Percentiles rank a stretch among this genome's conserved stretches.
These are phyloP conservation scores for Neostapfia colusana DNA, from an alignment of 176 grass and related monocot species.

Conservation along the genomic window DNA sequence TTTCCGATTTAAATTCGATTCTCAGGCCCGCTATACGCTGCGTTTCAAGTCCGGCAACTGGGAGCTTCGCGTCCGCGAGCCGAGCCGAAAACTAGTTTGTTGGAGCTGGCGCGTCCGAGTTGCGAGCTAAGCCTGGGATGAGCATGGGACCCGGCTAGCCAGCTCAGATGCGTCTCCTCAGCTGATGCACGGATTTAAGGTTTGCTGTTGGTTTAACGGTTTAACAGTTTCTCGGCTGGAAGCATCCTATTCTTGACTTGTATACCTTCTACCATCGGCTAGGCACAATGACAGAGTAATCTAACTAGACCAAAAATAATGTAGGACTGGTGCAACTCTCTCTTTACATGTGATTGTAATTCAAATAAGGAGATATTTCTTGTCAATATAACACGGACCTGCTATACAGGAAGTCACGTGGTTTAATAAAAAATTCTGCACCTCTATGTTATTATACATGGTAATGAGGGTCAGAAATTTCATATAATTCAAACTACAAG, in stretches of 20 bases:
- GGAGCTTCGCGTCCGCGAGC: constrained; percentile 46
- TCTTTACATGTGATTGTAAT: no score
- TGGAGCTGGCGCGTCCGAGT: not conserved
- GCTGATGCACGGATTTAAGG: not conserved
- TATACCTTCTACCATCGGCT: no score
- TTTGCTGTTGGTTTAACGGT: not conserved
- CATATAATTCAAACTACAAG: no score
- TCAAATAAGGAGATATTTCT: no score
- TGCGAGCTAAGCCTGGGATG: not conserved
- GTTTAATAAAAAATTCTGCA: no score
- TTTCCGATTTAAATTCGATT: constrained; percentile 41
- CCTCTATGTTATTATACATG: no score
- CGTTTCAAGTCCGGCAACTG: constrained; percentile 47
- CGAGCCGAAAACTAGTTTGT: constrained; percentile 11
- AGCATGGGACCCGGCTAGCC: not conserved
- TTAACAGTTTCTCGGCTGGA: not conserved
- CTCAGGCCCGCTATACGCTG: constrained; percentile 55
- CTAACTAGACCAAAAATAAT: no score
- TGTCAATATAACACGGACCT: no score
- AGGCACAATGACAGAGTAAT: no score
- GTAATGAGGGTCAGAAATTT: no score
- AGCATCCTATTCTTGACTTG: not conserved
- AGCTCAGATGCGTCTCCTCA: not conserved
- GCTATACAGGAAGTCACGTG: no score
- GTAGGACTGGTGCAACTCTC: no score